These are phyloP conservation scores for Zymoseptoria ardabiliae DNA, from an alignment of 2,329 filamentous ascomycete species.

Conservation along the genomic window DNA sequence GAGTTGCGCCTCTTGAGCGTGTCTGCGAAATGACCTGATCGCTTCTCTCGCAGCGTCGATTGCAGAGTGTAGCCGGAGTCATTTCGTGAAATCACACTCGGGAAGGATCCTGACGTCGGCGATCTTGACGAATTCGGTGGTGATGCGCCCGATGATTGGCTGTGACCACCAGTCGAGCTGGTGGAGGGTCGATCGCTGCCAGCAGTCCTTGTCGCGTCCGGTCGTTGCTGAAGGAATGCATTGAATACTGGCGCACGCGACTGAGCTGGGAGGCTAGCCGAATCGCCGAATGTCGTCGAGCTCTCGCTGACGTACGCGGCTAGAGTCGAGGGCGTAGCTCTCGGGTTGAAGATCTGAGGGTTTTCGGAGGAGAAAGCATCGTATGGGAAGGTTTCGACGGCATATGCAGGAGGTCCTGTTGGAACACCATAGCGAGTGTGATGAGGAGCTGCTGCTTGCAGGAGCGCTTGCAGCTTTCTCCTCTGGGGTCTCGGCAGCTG, in stretches of 20 bases:
- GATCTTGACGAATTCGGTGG: constrained; percentile 58
- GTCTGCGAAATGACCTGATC: constrained; percentile 74
- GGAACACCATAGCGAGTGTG: constrained; percentile 79
- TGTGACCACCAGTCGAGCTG: constrained; percentile 43
- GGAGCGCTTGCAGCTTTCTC: constrained; percentile 76
- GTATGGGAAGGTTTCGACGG: constrained; percentile 84
- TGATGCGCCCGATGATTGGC: constrained; percentile 35
- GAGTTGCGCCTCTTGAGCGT: constrained; percentile 70
- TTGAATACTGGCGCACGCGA: constrained; percentile 71
- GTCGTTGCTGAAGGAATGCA: constrained; percentile 72
- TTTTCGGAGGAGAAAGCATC: constrained; percentile 87
- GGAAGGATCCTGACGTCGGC: constrained; percentile 72
- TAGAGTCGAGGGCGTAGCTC: constrained; percentile 62
- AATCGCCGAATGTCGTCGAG: constrained; percentile 75
- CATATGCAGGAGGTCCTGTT: constrained; percentile 84
- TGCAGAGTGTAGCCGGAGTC: constrained; percentile 87
- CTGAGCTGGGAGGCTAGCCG: constrained; percentile 42
- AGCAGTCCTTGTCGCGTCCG: constrained; percentile 48
- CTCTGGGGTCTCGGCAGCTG: constrained; percentile 80
- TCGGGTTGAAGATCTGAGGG: constrained; percentile 67
- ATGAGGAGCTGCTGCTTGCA: constrained; percentile 86
- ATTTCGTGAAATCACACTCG: constrained; percentile 75
- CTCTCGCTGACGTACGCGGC: constrained; percentile 84
- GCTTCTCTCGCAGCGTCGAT: constrained; percentile 82
- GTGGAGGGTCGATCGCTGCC: constrained; percentile 69